Evolutionary conservation across 352 stramenopile species (phyloP).

Genomic region (Globisporangium cystogenes): DNA sequence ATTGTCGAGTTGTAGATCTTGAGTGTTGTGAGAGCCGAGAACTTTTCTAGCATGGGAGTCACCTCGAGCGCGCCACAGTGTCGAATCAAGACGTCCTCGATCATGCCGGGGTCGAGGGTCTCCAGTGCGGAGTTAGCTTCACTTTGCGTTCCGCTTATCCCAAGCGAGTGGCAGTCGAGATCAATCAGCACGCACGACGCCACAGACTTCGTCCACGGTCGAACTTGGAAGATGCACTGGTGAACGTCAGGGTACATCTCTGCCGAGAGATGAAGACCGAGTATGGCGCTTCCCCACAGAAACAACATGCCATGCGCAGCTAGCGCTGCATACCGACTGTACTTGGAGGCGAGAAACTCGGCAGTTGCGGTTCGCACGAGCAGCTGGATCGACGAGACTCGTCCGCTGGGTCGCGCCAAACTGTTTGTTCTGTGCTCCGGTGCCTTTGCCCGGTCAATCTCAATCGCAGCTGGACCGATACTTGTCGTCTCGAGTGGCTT

Average conservation of each 20-base stretch:
- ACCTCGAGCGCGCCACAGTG: constrained; percentile 35
- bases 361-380: not conserved
- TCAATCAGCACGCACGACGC: constrained; percentile 22
- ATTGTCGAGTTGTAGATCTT: constrained; percentile 50
- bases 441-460: not conserved
- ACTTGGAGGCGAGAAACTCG: not conserved
- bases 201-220: constrained; percentile 19
- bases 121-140: constrained; percentile 16
- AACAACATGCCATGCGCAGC: constrained; percentile 10
- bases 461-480: not conserved
- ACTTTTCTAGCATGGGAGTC: constrained; percentile 14
- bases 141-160: constrained; percentile 1
- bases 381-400: not conserved
- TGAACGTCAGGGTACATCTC: not conserved
- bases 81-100: constrained; percentile 25
- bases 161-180: constrained; percentile 16
- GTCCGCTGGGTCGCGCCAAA: not conserved
- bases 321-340: not conserved
- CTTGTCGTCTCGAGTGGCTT: not conserved
- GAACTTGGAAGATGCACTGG: constrained; percentile 20
- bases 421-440: not conserved
- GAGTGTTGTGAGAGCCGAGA: constrained; percentile 23
- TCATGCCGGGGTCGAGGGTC: constrained; percentile 14
- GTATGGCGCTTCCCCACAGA: constrained; percentile 15
- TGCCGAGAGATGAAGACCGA: constrained; percentile 16